Evolutionary conservation across 2,329 filamentous ascomycete species (phyloP), one percentile per base, ranked within the genome.

Genomic region (Leptoxyphium fumago): DNA sequence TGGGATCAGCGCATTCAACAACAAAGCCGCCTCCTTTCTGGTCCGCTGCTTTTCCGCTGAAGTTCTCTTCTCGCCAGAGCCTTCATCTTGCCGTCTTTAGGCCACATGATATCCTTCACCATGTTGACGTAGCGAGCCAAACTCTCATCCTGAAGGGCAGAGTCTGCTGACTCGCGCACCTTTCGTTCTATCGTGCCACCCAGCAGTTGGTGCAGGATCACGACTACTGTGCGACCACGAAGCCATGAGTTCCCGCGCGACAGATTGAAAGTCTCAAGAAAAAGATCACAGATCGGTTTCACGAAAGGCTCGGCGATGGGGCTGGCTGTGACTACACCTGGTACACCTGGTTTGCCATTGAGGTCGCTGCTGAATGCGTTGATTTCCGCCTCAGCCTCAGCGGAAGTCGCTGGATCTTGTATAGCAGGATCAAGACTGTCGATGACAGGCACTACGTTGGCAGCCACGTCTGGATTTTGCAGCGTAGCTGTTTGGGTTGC

Each of bases 181-280:
- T 94, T 95, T 47, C 88, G 80, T 65, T 98, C 91, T 49, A 98
- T 93, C 0, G 91, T 96, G 17, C 91, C 89, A 11, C 91, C 91
- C 1, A 98, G 77, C 5, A 98, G 75, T 62, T 98, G 91, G 59
- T 98, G 91, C 15, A 98, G 72, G 2, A 98, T 89, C 9, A 98
- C 87, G 4, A 98, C 89, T 1, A 96, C 91, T 0, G 91, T 91
- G 17, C 91, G 80, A 1, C 91, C 93, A 36, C 93, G 83, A 3
- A 98, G 77, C 93, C 91, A 98, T 62, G 94, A 96, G 64, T 93
- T 95, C 36, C 89, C 88, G 48, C 82, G 80, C 61, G 95, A 94
- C 34, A 98, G 74, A 58, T 94, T 88, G 58, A 98, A 98, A 0
- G 87, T 77, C 60, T 98, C 91, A 13, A 98, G 75, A 64, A 98